Conservation (phyloP, 257 asterid species). For the Echium plantagineum region DNA sequence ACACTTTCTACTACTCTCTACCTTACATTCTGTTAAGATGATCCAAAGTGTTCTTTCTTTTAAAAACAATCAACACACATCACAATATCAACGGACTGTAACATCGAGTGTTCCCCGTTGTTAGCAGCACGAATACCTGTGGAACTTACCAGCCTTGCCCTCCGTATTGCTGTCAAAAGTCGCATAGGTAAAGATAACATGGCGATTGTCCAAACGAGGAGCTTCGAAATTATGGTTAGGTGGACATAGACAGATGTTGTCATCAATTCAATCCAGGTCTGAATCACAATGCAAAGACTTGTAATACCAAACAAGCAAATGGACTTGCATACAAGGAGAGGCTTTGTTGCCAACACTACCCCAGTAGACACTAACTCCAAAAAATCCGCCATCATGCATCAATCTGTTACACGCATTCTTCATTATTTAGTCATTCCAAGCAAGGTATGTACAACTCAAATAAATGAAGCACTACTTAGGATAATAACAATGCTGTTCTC, state of each 20-base stretch:
- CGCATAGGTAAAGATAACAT: constrained; percentile 46
- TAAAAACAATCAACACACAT: too few species aligned
- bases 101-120: too few species aligned
- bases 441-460: too few species aligned
- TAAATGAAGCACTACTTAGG: too few species aligned
- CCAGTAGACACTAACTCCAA: constrained; percentile 22
- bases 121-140: not conserved
- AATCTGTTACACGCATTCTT: constrained; percentile 1
- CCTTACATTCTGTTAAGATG: too few species aligned
- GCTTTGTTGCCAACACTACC: constrained; percentile 26
- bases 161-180: constrained; percentile 34
- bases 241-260: constrained; percentile 33
- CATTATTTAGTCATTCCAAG: too few species aligned
- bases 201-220: constrained; percentile 23
- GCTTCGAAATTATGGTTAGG: constrained; percentile 25
- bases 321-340: constrained; percentile 32
- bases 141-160: constrained; percentile 37
- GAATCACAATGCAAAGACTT: constrained; percentile 20
- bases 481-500: too few species aligned
- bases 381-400: not conserved
- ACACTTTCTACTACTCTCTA: too few species aligned
- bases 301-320: constrained; percentile 27
- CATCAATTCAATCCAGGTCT: constrained; percentile 48
- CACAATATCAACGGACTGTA: too few species aligned
- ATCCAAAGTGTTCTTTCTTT: too few species aligned